Evolutionary conservation across 192 early-diverging fungal species (phyloP), one percentile per base, ranked within the genome.

Genomic region (Coemansia sp.): DNA sequence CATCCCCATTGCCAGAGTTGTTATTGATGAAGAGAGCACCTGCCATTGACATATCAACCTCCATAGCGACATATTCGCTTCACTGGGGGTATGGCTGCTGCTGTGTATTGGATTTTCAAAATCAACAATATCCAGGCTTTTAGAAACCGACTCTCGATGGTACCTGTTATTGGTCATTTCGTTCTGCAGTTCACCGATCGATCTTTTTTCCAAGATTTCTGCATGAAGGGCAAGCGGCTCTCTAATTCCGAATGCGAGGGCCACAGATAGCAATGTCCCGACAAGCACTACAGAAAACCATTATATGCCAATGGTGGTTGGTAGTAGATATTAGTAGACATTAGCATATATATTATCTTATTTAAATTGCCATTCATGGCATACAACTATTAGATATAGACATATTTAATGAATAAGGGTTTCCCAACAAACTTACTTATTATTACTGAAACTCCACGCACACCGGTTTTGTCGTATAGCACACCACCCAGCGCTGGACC

Each of bases 41-140:
- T 62, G 71, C 71, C 71, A 73, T 23, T 73, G 64, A 19, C 64
- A 38, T n/a, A 58, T 40, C 2, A 73, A 55, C 30, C 34, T 58
- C 62, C 62, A 73, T 1, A 66, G 17, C 8, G 63, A 50, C 54
- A 73, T 73, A 20, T 43, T 50, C 18, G 27, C 20, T 40, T n/a
- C n/a, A n/a, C n/a, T n/a, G n/a, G n/a, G n/a, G n/a, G n/a, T n/a
- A n/a, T n/a, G n/a, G n/a, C n/a, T n/a, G n/a, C n/a, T n/a, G 20
- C 20, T 44, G 13, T 44, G 32, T 49, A 4, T 23, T 34, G 6
- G 32, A 23, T 14, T 11, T 2, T 34, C 23, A 37, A 51, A 39
- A 5, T 40, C 50, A 5, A 39, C 34, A 9, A n/a, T 24, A 7
- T 51, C 24, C 7, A 27, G 29, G 35, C 35, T 32, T 32, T 11